These are phyloP conservation scores for Cardamine chenopodiifolia DNA, from an alignment of 345 rosid genomes.

Conservation along the genomic window DNA sequence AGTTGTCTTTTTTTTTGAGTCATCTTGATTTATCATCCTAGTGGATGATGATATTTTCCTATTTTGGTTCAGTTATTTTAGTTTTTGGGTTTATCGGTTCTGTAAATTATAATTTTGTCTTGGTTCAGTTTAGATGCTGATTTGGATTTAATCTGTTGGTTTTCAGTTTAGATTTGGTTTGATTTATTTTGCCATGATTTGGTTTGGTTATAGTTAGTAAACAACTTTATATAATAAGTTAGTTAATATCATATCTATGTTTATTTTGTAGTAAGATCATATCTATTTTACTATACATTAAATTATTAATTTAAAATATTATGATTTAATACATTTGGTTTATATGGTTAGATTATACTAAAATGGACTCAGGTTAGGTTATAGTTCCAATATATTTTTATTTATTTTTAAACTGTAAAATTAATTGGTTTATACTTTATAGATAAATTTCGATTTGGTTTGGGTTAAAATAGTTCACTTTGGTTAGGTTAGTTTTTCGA, in stretches of 20 bases:
- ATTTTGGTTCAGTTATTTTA: not conserved
- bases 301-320: too few species aligned
- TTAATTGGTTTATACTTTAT: not conserved
- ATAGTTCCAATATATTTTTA: too few species aligned
- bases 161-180: not conserved
- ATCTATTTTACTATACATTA: too few species aligned
- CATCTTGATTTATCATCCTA: not conserved
- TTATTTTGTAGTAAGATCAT: too few species aligned
- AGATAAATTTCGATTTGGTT: not conserved
- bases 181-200: not conserved
- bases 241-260: too few species aligned
- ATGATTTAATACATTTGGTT: not conserved
- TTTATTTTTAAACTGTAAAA: too few species aligned
- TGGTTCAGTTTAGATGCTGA: not conserved
- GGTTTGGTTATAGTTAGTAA: not conserved
- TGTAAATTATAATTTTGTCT: not conserved
- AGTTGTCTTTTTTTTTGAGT: too few species aligned
- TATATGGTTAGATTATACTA: too few species aligned
- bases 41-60: not conserved
- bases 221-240: too few species aligned
- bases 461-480: too few species aligned
- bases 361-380: too few species aligned
- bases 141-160: not conserved
- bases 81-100: not conserved
- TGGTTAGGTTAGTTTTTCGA: not conserved